Conservation (phyloP, 768 basidiomycete species). For the Trametopsis cervina region DNA sequence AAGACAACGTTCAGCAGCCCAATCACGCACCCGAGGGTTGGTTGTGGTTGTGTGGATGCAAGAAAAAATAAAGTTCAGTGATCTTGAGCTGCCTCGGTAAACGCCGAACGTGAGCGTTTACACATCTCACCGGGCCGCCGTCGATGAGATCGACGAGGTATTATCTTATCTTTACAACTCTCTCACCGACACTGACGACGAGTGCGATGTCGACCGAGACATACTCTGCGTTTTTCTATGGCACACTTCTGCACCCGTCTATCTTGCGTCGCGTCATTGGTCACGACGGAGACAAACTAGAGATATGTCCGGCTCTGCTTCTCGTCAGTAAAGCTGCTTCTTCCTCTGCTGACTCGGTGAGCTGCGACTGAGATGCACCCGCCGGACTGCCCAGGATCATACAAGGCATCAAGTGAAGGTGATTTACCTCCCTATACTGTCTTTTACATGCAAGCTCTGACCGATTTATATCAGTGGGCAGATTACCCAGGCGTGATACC, state of each 20-base stretch:
- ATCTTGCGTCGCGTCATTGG: conserved; percentile 73
- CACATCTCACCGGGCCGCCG: too few relatives aligned
- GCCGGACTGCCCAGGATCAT: conserved; percentile 70
- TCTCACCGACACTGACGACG: not conserved
- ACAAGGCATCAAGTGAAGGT: conserved; percentile 79
- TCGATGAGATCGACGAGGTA: too few relatives aligned
- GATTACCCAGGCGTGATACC: conserved; percentile 87
- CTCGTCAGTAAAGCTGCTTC: conserved; percentile 38
- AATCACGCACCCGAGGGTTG: conserved; percentile 24
- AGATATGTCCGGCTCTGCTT: conserved; percentile 69
- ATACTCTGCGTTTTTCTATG: conserved; percentile 73
- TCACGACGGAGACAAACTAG: conserved; percentile 55
- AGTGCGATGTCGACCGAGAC: not conserved
- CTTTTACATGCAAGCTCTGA: too few relatives aligned
- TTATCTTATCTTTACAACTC: too few relatives aligned
- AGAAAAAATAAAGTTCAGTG: conserved; percentile 28
- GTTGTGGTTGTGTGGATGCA: conserved; percentile 21
- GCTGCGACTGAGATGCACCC: too few relatives aligned
- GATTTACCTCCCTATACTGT: too few relatives aligned
- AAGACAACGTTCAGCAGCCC: not conserved
- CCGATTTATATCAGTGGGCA: conserved; percentile 33
- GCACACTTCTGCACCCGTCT: conserved; percentile 83
- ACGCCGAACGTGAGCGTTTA: too few relatives aligned
- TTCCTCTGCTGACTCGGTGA: too few relatives aligned
- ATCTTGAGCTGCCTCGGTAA: conserved; percentile 13